phyloP scores from a whole-genome alignment of 768 basidiomycete genomes.

The Phlegmacium glaucopus region DNA sequence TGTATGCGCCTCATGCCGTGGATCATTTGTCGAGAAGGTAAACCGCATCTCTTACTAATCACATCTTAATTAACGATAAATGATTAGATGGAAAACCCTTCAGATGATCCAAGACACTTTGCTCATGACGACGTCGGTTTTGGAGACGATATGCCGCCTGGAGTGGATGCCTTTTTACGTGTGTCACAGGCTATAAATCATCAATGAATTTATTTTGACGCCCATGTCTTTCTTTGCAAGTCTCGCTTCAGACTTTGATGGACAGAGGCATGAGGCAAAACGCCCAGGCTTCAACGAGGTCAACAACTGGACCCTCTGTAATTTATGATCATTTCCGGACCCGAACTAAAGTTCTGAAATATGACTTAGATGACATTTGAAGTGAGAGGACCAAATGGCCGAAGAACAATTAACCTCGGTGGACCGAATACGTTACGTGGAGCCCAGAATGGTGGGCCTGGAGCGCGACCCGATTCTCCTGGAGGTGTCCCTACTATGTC shows the following conservation, averaged over 20 bases:
- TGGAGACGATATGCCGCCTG: constrained; percentile 30
- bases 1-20: constrained; percentile 76
- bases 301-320: constrained; percentile 16
- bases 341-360: neutral
- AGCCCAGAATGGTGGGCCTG: constrained; percentile 1
- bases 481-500: constrained; percentile 43
- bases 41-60: constrained; percentile 5
- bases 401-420: constrained; percentile 24
- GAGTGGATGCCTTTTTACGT: constrained; percentile 51
- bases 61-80: constrained; percentile 11
- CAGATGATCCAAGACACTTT: constrained; percentile 75
- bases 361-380: constrained; percentile 22
- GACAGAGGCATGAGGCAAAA: constrained; percentile 28
- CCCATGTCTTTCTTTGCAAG: constrained; percentile 15
- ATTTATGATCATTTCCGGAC: neutral
- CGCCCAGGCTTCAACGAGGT: constrained; percentile 1
- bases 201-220: neutral
- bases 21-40: constrained; percentile 83
- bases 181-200: constrained; percentile 15
- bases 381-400: constrained; percentile 22
- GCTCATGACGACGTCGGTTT: constrained; percentile 30
- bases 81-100: constrained; percentile 66
- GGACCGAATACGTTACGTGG: constrained; percentile 20
- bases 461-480: constrained; percentile 13
- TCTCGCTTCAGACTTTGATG: constrained; percentile 33